These are phyloP conservation scores for Diaporthe sp. DNA, from an alignment of 2,329 filamentous ascomycete species.

Conservation along the genomic window DNA sequence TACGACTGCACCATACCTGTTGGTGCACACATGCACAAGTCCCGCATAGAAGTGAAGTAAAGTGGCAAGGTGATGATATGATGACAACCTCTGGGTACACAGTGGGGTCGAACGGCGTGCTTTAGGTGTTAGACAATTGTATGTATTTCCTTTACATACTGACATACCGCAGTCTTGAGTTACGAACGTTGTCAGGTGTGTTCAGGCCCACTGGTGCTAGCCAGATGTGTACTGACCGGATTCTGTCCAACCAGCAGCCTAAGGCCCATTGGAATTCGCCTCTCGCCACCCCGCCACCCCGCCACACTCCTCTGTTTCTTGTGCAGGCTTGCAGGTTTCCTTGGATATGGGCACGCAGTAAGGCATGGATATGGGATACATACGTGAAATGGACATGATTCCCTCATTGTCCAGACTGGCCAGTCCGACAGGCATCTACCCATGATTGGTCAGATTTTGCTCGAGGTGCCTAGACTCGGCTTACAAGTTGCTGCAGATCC, in stretches of 20 bases:
- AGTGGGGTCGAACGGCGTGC: neutral
- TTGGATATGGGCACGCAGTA: no score
- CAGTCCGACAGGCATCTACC: neutral
- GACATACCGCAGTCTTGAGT: no score
- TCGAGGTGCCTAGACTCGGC: neutral
- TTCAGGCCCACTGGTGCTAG: no score
- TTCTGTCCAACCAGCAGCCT: no score
- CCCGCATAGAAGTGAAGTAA: neutral
- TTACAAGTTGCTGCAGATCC: neutral
- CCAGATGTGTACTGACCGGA: no score
- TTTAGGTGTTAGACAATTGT: neutral
- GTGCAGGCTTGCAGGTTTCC: neutral
- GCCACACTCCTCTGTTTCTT: neutral
- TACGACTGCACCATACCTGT: neutral
- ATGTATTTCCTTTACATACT: no score
- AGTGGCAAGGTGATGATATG: neutral
- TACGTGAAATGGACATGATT: neutral
- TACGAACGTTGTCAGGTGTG: no score
- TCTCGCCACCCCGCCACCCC: conserved; percentile 1
- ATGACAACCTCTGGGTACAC: neutral
- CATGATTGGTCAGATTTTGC: neutral
- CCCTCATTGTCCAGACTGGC: neutral
- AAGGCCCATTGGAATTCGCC: neutral
- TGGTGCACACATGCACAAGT: neutral
- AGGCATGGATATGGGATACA: no score